Percentiles rank a stretch among this genome's conserved stretches.
These are phyloP conservation scores for Zymoseptoria brevis DNA, from an alignment of 2,329 filamentous ascomycete genomes.

Conservation along the genomic window DNA sequence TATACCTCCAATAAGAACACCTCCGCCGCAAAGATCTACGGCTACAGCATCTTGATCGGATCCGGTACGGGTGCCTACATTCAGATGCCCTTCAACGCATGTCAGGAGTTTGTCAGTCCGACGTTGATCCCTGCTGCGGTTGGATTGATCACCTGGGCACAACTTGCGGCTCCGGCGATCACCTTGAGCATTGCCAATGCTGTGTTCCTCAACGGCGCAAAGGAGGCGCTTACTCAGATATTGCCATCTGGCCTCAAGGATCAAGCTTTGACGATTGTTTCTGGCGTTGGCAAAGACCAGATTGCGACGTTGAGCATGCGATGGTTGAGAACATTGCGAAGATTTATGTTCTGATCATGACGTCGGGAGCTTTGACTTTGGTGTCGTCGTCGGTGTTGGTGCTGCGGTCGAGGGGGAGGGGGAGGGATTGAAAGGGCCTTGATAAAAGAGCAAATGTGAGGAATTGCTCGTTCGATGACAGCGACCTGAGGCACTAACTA, in stretches of 20 bases:
- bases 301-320: conserved; percentile 1
- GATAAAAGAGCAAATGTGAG: too few species aligned
- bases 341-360: conserved; percentile 7
- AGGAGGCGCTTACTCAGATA: background rate
- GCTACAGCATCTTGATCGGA: conserved; percentile 8
- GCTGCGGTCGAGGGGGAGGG: background rate
- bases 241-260: background rate
- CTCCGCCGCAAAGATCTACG: conserved; percentile 8
- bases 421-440: too few species aligned
- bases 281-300: conserved; percentile 2
- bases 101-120: conserved; percentile 1
- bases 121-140: conserved; percentile 1
- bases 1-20: conserved; percentile 7
- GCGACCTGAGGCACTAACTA: too few species aligned
- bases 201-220: conserved; percentile 5
- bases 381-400: conserved; percentile 2
- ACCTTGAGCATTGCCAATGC: conserved; percentile 7
- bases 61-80: conserved; percentile 6
- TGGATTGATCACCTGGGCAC: conserved; percentile 6
- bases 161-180: conserved; percentile 4
- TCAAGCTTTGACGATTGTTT: conserved; percentile 1
- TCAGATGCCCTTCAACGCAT: conserved; percentile 7
- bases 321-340: conserved; percentile 4
- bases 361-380: conserved; percentile 5
- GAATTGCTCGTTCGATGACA: too few species aligned